A percentile compares a stretch with the other conserved stretches of the same genome.
These are phyloP conservation scores for Diaporthe sp. DNA, from an alignment of 2,329 filamentous ascomycete genomes.

Conservation along the genomic window DNA sequence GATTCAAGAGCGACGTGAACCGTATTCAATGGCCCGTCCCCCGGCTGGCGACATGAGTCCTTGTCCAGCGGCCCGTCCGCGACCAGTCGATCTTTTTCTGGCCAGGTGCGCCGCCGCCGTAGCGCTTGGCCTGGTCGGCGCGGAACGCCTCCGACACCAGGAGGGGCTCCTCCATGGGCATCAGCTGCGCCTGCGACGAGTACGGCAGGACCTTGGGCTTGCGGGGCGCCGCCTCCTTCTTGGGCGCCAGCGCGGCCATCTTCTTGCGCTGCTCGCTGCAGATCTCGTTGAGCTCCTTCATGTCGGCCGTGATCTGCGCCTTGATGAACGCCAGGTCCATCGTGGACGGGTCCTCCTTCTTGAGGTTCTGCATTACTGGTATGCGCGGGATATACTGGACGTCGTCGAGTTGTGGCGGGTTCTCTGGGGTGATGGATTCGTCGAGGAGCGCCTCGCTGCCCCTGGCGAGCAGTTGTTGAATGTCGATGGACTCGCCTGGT, in stretches of 20 bases:
- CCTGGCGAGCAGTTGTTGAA: conserved; percentile 80
- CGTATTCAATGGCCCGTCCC: conserved; percentile 24
- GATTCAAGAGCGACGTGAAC: background rate
- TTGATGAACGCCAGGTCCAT: conserved; percentile 75
- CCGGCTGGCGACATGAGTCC: background rate
- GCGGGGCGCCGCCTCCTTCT: conserved; percentile 12
- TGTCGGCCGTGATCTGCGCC: conserved; percentile 84
- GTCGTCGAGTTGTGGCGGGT: conserved; percentile 68
- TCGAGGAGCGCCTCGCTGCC: conserved; percentile 78
- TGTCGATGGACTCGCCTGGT: conserved; percentile 89
- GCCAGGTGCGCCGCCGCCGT: background rate
- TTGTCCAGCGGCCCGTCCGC: conserved; percentile 15
- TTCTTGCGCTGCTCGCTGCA: conserved; percentile 69
- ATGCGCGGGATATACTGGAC: conserved; percentile 78
- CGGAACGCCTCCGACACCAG: conserved; percentile 53
- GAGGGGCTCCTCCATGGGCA: conserved; percentile 54
- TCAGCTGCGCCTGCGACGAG: conserved; percentile 51
- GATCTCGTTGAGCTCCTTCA: conserved; percentile 80
- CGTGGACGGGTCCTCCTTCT: conserved; percentile 57
- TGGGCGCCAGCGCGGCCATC: conserved; percentile 38
- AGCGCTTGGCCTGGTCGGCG: conserved; percentile 41
- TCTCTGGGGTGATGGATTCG: conserved; percentile 68
- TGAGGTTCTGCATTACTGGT: conserved; percentile 83
- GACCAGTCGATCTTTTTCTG: conserved; percentile 35
- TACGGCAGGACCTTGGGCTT: conserved; percentile 50